Conservation (phyloP, 2,329 filamentous ascomycete genomes). For the Neofusicoccum kwambonambiense region DNA sequence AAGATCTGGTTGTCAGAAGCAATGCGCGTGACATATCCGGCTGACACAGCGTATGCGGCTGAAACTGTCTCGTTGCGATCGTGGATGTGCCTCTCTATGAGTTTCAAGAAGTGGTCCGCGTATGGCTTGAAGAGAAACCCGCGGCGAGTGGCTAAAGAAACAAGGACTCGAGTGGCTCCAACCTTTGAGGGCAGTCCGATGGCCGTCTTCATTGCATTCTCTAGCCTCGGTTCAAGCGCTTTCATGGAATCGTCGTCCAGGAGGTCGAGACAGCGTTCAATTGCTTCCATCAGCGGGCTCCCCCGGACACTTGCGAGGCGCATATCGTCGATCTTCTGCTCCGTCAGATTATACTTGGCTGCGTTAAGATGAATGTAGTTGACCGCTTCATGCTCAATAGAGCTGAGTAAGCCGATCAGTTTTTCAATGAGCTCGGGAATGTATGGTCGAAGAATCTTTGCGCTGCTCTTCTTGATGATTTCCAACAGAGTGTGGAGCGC, state of each 20-base stretch:
- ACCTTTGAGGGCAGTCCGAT: conserved; percentile 94
- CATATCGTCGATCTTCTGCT: conserved; percentile 86
- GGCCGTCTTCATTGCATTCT: conserved; percentile 77
- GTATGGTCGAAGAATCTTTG: conserved; percentile 74
- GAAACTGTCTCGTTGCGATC: conserved; percentile 94
- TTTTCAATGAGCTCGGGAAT: conserved; percentile 79
- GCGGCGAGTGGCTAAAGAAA: conserved; percentile 79
- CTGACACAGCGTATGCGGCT: conserved; percentile 79
- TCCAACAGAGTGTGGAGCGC: conserved; percentile 77
- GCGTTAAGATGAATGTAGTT: conserved; percentile 93
- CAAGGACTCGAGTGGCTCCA: conserved; percentile 80
- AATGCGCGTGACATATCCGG: conserved; percentile 76
- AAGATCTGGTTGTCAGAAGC: conserved; percentile 60
- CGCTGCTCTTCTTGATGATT: conserved; percentile 81
- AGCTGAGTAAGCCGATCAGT: conserved; percentile 78
- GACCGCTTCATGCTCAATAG: conserved; percentile 82
- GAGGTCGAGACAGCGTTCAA: conserved; percentile 83
- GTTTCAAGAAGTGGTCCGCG: conserved; percentile 70
- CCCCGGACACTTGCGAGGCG: conserved; percentile 77
- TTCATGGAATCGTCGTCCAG: conserved; percentile 77
- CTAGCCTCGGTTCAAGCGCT: conserved; percentile 68
- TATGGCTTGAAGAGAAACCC: conserved; percentile 72
- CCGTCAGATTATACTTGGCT: conserved; percentile 76
- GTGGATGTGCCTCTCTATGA: conserved; percentile 77
- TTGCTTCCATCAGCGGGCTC: conserved; percentile 88